phyloP scores from a whole-genome alignment of 192 early-diverging fungal genomes.

The Backusella parvicylindrica region DNA sequence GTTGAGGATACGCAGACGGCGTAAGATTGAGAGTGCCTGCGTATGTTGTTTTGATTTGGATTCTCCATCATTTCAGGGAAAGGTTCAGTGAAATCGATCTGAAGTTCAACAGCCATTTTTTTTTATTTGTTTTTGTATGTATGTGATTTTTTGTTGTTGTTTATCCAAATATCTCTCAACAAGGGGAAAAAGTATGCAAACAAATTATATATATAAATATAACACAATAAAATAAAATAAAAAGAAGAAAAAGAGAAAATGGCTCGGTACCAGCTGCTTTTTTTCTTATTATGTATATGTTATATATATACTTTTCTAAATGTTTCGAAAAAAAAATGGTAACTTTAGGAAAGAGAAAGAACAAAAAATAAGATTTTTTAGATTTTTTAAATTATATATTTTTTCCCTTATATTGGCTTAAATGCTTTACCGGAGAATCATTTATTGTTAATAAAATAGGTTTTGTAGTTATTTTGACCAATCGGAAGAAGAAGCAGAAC shows the following conservation, averaged over 20 bases:
- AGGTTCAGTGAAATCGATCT: neutral
- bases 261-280: neutral
- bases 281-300: neutral
- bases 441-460: neutral
- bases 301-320: neutral
- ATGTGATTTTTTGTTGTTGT: neutral
- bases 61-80: neutral
- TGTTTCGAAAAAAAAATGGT: neutral
- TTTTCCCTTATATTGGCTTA: neutral
- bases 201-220: neutral
- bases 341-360: neutral
- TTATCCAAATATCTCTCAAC: constrained; percentile 3
- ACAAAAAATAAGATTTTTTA: neutral
- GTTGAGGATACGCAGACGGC: neutral
- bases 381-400: neutral
- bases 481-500: constrained; percentile 18
- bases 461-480: neutral
- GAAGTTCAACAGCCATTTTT: neutral
- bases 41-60: neutral
- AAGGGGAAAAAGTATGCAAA: neutral
- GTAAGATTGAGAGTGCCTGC: constrained; percentile 3
- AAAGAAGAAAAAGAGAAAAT: neutral
- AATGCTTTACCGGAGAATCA: neutral
- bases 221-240: neutral
- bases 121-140: neutral